phyloP scores from a whole-genome alignment of 2,329 filamentous ascomycete genomes.

The Pleoardoris graminearum region DNA sequence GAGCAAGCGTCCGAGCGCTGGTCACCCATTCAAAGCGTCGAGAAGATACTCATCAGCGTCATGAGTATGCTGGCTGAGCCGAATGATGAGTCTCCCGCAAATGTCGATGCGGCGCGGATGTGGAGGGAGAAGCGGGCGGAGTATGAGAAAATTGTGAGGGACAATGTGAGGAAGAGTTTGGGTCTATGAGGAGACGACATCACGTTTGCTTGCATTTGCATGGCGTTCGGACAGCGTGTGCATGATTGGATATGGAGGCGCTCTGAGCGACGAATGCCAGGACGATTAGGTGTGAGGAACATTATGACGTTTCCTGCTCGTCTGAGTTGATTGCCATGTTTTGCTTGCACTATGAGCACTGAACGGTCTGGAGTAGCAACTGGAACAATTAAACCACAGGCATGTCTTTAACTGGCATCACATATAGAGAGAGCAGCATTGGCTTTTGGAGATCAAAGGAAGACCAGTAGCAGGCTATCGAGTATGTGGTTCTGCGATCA shows the following conservation, averaged over 20 bases:
- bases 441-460: no score
- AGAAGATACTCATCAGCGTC: conserved; percentile 89
- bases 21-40: conserved; percentile 91
- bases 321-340: background rate
- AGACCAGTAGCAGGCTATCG: no score
- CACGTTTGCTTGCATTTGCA: conserved; percentile 5
- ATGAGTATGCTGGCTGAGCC: conserved; percentile 91
- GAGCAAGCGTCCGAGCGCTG: conserved; percentile 88
- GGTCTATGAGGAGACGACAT: conserved; percentile 15
- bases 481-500: no score
- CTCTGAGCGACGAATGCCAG: background rate
- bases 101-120: conserved; percentile 87
- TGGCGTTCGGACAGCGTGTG: no score
- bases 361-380: no score
- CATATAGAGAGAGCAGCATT: no score
- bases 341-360: no score
- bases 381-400: no score
- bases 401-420: background rate
- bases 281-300: background rate
- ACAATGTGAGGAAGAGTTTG: conserved; percentile 48
- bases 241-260: background rate
- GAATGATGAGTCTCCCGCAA: conserved; percentile 94
- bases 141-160: conserved; percentile 77
- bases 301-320: background rate
- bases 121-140: conserved; percentile 79